Conservation (phyloP, 345 rosid species). For the Eucalyptus microcorys region DNA sequence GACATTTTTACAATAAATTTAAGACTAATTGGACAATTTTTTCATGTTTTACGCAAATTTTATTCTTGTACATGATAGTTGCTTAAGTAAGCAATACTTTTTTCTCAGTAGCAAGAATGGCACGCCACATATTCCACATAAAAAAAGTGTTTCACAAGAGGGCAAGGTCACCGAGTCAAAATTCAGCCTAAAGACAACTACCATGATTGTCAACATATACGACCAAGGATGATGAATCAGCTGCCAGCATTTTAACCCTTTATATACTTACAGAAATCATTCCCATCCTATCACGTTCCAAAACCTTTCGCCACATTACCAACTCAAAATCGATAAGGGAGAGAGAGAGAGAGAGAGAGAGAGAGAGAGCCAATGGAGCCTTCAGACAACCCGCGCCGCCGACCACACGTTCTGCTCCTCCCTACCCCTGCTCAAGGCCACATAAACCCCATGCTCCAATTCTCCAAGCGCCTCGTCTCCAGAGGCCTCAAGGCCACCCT, state of each 20-base stretch:
- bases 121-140: not conserved
- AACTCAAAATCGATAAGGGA: not conserved
- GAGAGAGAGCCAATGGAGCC: not conserved
- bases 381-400: not conserved
- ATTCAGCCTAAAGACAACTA: not conserved
- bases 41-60: not conserved
- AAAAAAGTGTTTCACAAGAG: not conserved
- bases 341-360: not conserved
- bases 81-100: not conserved
- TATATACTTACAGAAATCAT: not conserved
- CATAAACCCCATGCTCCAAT: constrained; percentile 27
- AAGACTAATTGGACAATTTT: too few species aligned
- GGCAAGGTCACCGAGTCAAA: not conserved
- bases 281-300: not conserved
- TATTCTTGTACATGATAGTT: not conserved
- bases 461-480: constrained; percentile 12
- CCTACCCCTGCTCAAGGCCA: constrained; percentile 21
- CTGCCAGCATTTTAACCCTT: not conserved
- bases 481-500: constrained; percentile 13
- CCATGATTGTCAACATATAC: not conserved
- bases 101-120: not conserved
- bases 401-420: constrained; percentile 13
- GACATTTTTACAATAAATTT: not conserved
- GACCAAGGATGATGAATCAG: too few species aligned
- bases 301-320: not conserved